Conservation (phyloP, 2,329 filamentous ascomycete species). For the Dactylellina sp. region DNA sequence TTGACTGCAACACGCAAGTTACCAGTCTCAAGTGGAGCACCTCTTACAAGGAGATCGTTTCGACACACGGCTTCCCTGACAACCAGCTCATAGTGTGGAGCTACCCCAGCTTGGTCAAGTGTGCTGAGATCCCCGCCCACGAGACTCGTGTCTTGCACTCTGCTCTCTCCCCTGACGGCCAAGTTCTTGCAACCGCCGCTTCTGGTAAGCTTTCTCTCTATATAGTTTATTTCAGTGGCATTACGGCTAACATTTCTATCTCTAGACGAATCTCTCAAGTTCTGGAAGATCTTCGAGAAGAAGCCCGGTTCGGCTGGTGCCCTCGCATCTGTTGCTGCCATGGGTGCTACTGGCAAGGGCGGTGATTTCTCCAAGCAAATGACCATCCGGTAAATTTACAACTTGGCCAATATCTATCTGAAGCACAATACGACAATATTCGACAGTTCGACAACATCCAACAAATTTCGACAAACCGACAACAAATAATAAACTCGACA, state of each 20-base stretch:
- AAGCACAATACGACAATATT: constrained; percentile 36
- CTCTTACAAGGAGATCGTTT: constrained; percentile 97
- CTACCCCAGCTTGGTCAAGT: constrained; percentile 96
- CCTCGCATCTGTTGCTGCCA: constrained; percentile 46
- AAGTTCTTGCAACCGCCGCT: constrained; percentile 93
- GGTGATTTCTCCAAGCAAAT: constrained; percentile 90
- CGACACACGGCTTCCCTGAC: constrained; percentile 97
- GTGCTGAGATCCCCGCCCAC: constrained; percentile 96
- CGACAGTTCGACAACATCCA: constrained; percentile 41
- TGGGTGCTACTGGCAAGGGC: constrained; percentile 72
- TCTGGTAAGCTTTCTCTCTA: constrained; percentile 65
- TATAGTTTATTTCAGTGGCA: too few species aligned
- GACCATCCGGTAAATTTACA: constrained; percentile 78
- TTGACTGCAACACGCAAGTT: constrained; percentile 97
- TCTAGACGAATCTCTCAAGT: constrained; percentile 91
- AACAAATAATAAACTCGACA: constrained; percentile 22
- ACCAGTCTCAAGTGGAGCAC: constrained; percentile 97
- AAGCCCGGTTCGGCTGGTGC: constrained; percentile 81
- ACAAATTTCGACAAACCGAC: constrained; percentile 34
- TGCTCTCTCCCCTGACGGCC: constrained; percentile 94
- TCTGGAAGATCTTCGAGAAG: constrained; percentile 99
- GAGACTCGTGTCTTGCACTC: constrained; percentile 97
- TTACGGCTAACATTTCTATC: constrained; percentile 60
- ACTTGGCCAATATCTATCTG: constrained; percentile 31
- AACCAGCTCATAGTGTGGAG: constrained; percentile 99